A percentile compares a stretch with the other conserved stretches of the same genome.
Evolutionary conservation across 2,329 filamentous ascomycete genomes (phyloP).

Genomic region (Chaetomiaceae sp.): DNA sequence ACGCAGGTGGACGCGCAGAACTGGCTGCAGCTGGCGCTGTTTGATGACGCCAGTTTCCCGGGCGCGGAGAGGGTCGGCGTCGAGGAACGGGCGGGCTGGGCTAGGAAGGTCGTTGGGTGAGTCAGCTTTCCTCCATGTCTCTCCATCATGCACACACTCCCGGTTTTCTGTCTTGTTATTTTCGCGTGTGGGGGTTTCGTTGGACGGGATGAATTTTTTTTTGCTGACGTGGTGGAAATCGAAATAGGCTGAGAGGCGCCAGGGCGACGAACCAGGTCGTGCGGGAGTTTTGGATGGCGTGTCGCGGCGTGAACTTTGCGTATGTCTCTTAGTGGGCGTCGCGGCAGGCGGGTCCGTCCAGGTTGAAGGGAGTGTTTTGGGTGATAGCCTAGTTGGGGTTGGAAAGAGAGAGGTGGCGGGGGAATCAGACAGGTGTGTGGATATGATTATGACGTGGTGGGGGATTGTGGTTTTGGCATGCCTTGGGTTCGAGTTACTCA

Average conservation of each 20-base stretch:
- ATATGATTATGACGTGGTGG: no score
- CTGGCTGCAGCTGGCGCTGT: slow-evolving; percentile 61
- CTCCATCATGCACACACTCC: no score
- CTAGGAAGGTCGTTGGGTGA: slow-evolving; percentile 62
- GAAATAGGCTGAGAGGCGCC: slow-evolving; percentile 55
- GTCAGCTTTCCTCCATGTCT: no score
- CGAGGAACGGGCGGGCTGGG: slow-evolving; percentile 58
- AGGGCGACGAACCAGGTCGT: slow-evolving; percentile 63
- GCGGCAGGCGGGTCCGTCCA: no score
- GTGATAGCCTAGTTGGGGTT: no score
- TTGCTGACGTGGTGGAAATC: no score
- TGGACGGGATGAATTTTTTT: no score
- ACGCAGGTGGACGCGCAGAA: slow-evolving; percentile 51
- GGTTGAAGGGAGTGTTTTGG: not conserved
- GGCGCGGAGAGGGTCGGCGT: slow-evolving; percentile 50
- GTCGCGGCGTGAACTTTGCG: slow-evolving; percentile 57
- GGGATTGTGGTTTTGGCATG: no score
- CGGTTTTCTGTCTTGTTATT: not conserved
- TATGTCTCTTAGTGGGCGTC: slow-evolving; percentile 50
- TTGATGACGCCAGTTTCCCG: slow-evolving; percentile 30
- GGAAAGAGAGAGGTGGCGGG: no score
- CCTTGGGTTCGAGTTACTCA: no score
- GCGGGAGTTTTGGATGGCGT: slow-evolving; percentile 68
- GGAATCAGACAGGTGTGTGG: no score
- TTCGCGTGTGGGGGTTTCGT: no score